Evolutionary conservation across 768 basidiomycete genomes (phyloP), one percentile per base, ranked within the genome.

Genomic region (Pulveroboletus sp.): DNA sequence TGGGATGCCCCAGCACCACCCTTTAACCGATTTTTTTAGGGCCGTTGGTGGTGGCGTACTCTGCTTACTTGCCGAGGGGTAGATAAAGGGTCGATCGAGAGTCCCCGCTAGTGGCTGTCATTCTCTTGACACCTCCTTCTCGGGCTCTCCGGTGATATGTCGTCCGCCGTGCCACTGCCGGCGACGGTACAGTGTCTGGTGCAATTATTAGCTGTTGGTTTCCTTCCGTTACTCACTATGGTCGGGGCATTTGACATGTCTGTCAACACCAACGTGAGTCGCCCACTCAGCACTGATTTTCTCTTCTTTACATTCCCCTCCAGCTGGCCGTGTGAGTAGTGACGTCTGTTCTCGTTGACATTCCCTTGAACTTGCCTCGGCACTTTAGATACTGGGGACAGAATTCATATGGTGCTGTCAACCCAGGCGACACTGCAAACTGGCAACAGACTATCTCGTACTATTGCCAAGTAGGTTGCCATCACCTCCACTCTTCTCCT

Each of bases 371-470:
- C 21, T 15, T 18, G 5, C 8, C 35, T 6, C 36, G 37, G 11
- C 7, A 14, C 27, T 21, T 32, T 49, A 69, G 66, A 47, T 69
- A 71, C 40, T 70, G 70, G 69, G 69, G 70, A 10, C 71, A 71
- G 56, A 69, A 71, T 31, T 72, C 69, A 8, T 69, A 68, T 18
- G 71, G 72, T 9, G 69, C 71, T 3, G 57, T 55, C 2, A 58
- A 72, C 48, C 51, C 63, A 18, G 39, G 43, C 14, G 54, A 72
- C 43, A 59, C 65, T 6, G 57, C 62, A 3, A 50, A 62, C 17
- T 72, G 57, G 57, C 72, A 72, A 46, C 59, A 72, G 40, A 33
- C 52, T 0, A 63, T 72, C 32, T 63, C 60, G 15, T 65, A 58
- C 31, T 72, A 73, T 49, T 72, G 71, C 18, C 47, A 60, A 30